Conservation (phyloP, 2,329 filamentous ascomycete species). For the Aureobasidium melanogenum region DNA sequence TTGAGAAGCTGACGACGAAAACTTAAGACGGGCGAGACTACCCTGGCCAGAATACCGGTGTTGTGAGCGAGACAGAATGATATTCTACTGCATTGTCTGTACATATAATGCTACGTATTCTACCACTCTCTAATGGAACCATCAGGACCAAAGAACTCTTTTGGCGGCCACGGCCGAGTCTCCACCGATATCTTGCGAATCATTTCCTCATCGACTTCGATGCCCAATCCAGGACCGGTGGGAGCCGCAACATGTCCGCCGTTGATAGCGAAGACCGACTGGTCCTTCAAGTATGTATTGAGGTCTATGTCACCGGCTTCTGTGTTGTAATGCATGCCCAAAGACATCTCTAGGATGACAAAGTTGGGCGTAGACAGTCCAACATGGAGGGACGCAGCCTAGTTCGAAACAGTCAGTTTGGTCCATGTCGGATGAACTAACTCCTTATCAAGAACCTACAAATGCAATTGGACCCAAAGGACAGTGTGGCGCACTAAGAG, state of each 20-base stretch:
- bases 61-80: neutral
- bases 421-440: neutral
- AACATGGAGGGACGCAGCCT: conserved; percentile 58
- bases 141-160: conserved; percentile 59
- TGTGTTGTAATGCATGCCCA: conserved; percentile 71
- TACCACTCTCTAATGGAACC: conserved; percentile 62
- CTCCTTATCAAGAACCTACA: conserved; percentile 22
- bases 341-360: conserved; percentile 67
- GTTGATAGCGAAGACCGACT: conserved; percentile 21
- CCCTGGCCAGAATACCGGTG: too few species aligned
- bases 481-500: conserved; percentile 54
- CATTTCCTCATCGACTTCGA: conserved; percentile 52
- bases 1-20: too few species aligned
- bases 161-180: conserved; percentile 55
- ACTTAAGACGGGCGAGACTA: too few species aligned
- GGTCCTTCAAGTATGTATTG: conserved; percentile 24
- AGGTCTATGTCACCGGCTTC: conserved; percentile 55
- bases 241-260: conserved; percentile 22
- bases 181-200: conserved; percentile 51
- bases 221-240: conserved; percentile 24
- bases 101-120: neutral
- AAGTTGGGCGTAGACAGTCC: conserved; percentile 55
- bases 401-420: neutral
- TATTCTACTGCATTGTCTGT: neutral
- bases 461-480: conserved; percentile 65